Evolutionary conservation across 78 protist species (phyloP), one percentile per base, ranked within the genome.

Genomic region (Guillardia theta): DNA sequence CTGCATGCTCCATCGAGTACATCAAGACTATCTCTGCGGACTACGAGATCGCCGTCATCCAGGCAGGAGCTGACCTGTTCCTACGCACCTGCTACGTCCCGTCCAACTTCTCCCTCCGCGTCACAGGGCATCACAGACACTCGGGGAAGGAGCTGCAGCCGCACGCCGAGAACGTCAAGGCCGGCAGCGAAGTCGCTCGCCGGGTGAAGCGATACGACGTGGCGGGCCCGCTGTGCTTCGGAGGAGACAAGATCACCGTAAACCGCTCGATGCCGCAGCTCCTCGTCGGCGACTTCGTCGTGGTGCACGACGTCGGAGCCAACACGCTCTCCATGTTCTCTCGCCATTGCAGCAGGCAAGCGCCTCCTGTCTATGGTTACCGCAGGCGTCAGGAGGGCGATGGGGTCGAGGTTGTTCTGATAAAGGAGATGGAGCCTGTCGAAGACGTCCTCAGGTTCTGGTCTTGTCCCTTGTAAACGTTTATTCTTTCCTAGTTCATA

Each of bases 221-320:
- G 33, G 83, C 83, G 15, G 83, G 83, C 8, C 83, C 83, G 83
- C 83, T 70, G n/a, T 70, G 83, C 83, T 70, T 70, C 41, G 83
- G 36, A 1, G 83, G 83, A 15, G 83, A 70, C 83, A 24, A 22
- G 36, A 12, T 70, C 1, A 43, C 41, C 41, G 22, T 30, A 3
- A 30, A 58, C 70, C 70, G 3, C 2, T 30, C 27, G 39, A 27
- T 58, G 39, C 70, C 70, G 70, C 70, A 58, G 70, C 27, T 70
- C 46, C 36, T 4, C 46, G 83, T 36, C 46, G 83, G 83, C 36
- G 83, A 70, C 83, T 12, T 70, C 21, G 21, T 70, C 21, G 83
- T 70, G 83, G 83, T 70, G 83, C 83, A 70, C 36, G 83, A 70
- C 83, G 83, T 43, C 10, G 83, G 83, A 12, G 83, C 83, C 41